These are phyloP conservation scores for Scheffersomyces quercinus DNA, from an alignment of 1,139 yeast species.

Conservation along the genomic window DNA sequence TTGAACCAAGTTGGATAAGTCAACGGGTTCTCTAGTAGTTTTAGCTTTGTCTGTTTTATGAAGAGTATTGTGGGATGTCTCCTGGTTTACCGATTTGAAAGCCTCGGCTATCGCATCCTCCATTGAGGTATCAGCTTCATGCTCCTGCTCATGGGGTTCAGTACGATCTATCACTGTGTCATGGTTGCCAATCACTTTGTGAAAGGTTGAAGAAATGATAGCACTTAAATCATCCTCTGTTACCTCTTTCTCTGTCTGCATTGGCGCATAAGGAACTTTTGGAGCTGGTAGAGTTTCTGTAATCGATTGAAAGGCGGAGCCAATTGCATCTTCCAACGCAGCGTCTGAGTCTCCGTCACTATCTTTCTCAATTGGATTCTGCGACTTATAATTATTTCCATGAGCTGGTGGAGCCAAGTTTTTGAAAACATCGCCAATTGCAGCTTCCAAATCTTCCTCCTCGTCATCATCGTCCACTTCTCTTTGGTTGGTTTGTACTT, in stretches of 20 bases:
- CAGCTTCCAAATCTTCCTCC: slow-evolving; percentile 26
- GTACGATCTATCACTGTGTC: slow-evolving; percentile 2
- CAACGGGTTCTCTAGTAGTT: slow-evolving; percentile 9
- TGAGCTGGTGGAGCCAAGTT: slow-evolving; percentile 2
- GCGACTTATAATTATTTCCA: background rate
- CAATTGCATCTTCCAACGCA: slow-evolving; percentile 19
- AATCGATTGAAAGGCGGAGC: slow-evolving; percentile 17
- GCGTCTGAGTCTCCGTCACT: slow-evolving; percentile 7
- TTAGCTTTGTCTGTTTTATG: slow-evolving; percentile 4
- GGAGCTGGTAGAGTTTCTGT: background rate
- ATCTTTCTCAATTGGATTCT: too few species aligned
- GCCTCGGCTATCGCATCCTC: slow-evolving; percentile 37
- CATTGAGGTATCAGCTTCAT: slow-evolving; percentile 17
- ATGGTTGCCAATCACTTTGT: slow-evolving; percentile 10
- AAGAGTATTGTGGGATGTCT: background rate
- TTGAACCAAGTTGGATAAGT: slow-evolving; percentile 23
- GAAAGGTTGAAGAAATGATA: slow-evolving; percentile 18
- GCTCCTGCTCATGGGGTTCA: slow-evolving; percentile 1
- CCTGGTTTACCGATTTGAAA: slow-evolving; percentile 25
- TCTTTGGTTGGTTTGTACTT: too few species aligned
- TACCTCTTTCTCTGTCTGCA: slow-evolving; percentile 3
- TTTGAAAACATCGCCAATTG: slow-evolving; percentile 24
- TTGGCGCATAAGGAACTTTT: too few species aligned
- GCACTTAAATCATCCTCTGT: slow-evolving; percentile 16
- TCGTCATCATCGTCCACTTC: slow-evolving; percentile 7